Conservation (phyloP, 108 stramenopile species). For the Cyclotella cryptica region DNA sequence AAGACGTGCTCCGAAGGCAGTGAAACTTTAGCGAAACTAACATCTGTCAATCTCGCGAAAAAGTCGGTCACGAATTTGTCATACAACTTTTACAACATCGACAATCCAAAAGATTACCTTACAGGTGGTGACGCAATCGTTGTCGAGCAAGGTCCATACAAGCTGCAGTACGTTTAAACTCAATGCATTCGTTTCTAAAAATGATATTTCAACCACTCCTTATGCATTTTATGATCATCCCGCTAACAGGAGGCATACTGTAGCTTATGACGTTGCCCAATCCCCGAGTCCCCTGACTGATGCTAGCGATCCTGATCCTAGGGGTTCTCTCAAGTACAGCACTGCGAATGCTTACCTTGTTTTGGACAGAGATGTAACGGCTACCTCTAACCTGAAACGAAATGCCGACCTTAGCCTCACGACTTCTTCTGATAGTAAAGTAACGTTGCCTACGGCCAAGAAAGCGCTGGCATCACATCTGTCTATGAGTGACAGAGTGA, state of each 20-base stretch:
- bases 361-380: slow-evolving; percentile 46
- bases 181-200: neutral
- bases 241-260: slow-evolving; percentile 40
- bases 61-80: slow-evolving; percentile 46
- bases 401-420: slow-evolving; percentile 42
- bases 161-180: slow-evolving; percentile 25
- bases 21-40: slow-evolving; percentile 46
- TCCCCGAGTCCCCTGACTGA: slow-evolving; percentile 38
- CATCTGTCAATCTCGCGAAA: slow-evolving; percentile 51
- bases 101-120: slow-evolving; percentile 60
- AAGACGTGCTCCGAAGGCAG: slow-evolving; percentile 48
- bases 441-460: slow-evolving; percentile 35
- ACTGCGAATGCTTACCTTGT: slow-evolving; percentile 58
- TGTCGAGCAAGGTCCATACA: slow-evolving; percentile 59
- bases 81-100: slow-evolving; percentile 56
- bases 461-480: slow-evolving; percentile 42
- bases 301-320: slow-evolving; percentile 38
- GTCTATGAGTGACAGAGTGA: slow-evolving; percentile 50
- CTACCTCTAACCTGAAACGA: slow-evolving; percentile 51
- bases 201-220: neutral
- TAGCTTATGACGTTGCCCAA: slow-evolving; percentile 49
- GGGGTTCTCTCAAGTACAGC: slow-evolving; percentile 55
- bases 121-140: slow-evolving; percentile 52
- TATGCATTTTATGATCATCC: neutral
- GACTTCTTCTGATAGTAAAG: slow-evolving; percentile 39